Base-by-base conservation (phyloP, 2,329 filamentous ascomycete genomes). In the Graphilbum sp. region DNA sequence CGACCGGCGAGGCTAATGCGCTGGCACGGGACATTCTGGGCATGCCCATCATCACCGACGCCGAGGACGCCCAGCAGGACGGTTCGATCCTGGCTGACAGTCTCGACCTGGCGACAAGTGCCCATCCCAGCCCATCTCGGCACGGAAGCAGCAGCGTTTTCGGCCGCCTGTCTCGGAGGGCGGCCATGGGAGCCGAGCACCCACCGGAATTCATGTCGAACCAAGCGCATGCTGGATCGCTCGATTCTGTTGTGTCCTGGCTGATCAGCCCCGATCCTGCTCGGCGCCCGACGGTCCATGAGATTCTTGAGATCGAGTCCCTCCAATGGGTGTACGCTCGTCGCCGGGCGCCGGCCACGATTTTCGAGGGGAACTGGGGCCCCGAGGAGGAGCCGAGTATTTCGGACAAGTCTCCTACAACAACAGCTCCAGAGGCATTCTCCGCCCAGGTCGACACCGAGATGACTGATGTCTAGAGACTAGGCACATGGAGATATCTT, bases 331-430 rank as follows among this genome's bases (percentile, higher is more conserved):
- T 92, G 24, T 71, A 76, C 39, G 62, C 66, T 36, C 76, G 86
- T 44, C 76, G 86, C 39, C 76, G 80, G 39, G 83, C 86, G 11
- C 83, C 86, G 33, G 90, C 90, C n/a, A 95, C 86, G 0, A 77
- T 98, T 38, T 98, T 82, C 49, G 90, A 98, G 60, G 90, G 90
- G 45, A 90, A 84, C 54, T 98, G 87, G 81, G 90, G 90, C 4
- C 88, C 88, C 24, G 77, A 63, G n/a, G 66, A 70, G 36, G 8
- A 23, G 36, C 52, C 62, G 24, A 48, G 56, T 5, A 58, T 17
- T 12, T 25, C 27, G 10, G 27, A 30, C 7, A 30, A n/a, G n/a
- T n/a, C n/a, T n/a, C 10, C 7, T 30, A 30, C 7, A 5, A 13
- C 7, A 30, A n/a, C 27, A 33, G 41, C n/a, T n/a, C n/a, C n/a